phyloP scores from a whole-genome alignment of 495 filamentous ascomycete genomes.

The Penicillium angulare region DNA sequence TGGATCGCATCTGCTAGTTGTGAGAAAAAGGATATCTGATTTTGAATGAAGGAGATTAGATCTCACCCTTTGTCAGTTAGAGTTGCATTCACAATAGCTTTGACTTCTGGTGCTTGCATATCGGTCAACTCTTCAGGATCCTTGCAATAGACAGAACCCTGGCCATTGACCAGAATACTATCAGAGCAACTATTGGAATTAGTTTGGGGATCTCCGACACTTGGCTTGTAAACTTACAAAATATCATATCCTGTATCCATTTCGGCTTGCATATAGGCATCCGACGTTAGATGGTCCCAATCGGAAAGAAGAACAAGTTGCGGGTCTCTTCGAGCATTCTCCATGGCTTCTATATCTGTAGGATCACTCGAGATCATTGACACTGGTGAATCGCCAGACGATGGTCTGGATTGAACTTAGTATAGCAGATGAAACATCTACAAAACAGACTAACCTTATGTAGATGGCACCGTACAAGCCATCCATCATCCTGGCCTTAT shows the following conservation, averaged over 20 bases:
- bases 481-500: slow-evolving; percentile 45
- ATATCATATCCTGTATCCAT: slow-evolving; percentile 36
- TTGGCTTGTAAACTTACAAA: slow-evolving; percentile 23
- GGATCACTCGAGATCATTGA: slow-evolving; percentile 34
- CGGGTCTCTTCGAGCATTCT: slow-evolving; percentile 37
- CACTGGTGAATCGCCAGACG: slow-evolving; percentile 34
- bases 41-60: neutral
- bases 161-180: slow-evolving; percentile 53
- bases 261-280: slow-evolving; percentile 35
- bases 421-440: neutral
- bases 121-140: slow-evolving; percentile 26
- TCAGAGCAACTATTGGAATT: slow-evolving; percentile 35
- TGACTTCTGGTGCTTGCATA: slow-evolving; percentile 27
- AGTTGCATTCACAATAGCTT: slow-evolving; percentile 21
- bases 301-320: slow-evolving; percentile 47
- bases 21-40: neutral
- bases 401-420: slow-evolving; percentile 23
- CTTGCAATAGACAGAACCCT: slow-evolving; percentile 48
- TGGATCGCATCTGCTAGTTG: slow-evolving; percentile 19
- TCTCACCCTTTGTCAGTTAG: slow-evolving; percentile 49
- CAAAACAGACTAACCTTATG: slow-evolving; percentile 11
- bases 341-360: slow-evolving; percentile 34
- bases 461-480: slow-evolving; percentile 52
- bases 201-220: neutral
- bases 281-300: slow-evolving; percentile 50